Evolutionary conservation across 2,329 filamentous ascomycete genomes (phyloP).

Genomic region (Colletotrichum sp.): DNA sequence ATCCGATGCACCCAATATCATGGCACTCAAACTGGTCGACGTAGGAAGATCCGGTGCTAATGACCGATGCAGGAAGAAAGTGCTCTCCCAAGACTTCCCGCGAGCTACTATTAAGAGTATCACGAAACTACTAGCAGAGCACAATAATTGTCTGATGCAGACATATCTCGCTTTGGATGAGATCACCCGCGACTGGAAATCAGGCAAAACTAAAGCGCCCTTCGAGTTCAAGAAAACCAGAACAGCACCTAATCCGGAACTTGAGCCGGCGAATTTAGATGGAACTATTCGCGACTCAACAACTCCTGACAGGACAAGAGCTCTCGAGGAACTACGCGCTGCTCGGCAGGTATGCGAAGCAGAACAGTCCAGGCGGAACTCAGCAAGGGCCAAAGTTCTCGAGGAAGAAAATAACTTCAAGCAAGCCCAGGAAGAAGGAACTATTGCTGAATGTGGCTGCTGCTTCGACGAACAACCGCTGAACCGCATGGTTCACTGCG

Average conservation of each 20-base stretch:
- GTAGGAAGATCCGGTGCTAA: background rate
- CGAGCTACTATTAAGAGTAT: slow-evolving; percentile 31
- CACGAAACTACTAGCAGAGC: slow-evolving; percentile 21
- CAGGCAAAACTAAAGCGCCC: slow-evolving; percentile 22
- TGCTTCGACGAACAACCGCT: slow-evolving; percentile 72
- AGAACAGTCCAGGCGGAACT: slow-evolving; percentile 25
- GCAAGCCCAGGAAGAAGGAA: slow-evolving; percentile 50
- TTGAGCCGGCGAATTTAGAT: slow-evolving; percentile 23
- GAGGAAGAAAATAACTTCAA: slow-evolving; percentile 45
- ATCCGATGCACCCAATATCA: background rate
- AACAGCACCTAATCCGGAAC: slow-evolving; percentile 23
- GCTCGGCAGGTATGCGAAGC: slow-evolving; percentile 34
- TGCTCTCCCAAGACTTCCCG: slow-evolving; percentile 42
- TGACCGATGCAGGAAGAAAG: slow-evolving; percentile 1
- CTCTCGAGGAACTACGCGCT: slow-evolving; percentile 42
- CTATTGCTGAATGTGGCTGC: slow-evolving; percentile 71
- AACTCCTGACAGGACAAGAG: slow-evolving; percentile 28
- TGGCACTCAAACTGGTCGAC: background rate
- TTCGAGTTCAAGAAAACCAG: slow-evolving; percentile 30
- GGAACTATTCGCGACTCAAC: slow-evolving; percentile 18
- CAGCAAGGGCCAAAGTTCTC: slow-evolving; percentile 29
- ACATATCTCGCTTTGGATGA: slow-evolving; percentile 38
- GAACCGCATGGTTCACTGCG: slow-evolving; percentile 73
- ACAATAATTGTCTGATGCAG: slow-evolving; percentile 35
- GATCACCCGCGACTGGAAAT: background rate